Base-by-base conservation (phyloP, 225 moss, liverwort and hornwort genomes). In the Sphagnum tenellum region DNA sequence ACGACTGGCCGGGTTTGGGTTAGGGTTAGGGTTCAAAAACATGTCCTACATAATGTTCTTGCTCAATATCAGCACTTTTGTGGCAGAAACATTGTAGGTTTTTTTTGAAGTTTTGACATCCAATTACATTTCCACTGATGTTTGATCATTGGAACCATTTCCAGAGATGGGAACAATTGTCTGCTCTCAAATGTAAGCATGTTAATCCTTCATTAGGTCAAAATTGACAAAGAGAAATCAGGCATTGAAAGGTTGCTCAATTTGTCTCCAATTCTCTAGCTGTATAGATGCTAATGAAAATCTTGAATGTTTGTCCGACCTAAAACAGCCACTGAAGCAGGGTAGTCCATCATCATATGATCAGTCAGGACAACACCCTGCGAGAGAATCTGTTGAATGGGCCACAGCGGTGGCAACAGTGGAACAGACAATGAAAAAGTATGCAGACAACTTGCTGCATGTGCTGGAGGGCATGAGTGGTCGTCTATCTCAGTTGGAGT, bases 341-440 rank as follows among this genome's bases (percentile, higher is more conserved):
- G 77, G 63, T 64, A 78, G 49, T 46, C 75, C 77, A 52, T 44
- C 77, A 75, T 63, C 11, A n/a, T 75, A 75, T 63, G 84, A 78
- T 29, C 29, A 29, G 29, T 29, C 29, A 29, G 29, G 29, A 29
- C 29, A 29, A 29, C 29, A 29, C 29, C 29, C 48, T 74, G 84
- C 75, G 29, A 77, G 87, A 77, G 78, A 81, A 78, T 71, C 66
- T 75, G 66, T 76, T 68, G 94, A 94, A 52, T 75, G 81, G 29
- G 81, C 87, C 11, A 86, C 85, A 52, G 74, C 87, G 14, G 81
- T 77, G 45, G 91, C 89, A 45, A 89, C 89, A n/a, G 89, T 94
- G 64, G 94, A 94, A 75, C 85, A 81, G 69, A 86, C 80, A 14
- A 86, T 94, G 91, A 86, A 86, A 71, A 89, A 91, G 82, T 91